Base-by-base conservation (phyloP, 1,284 basidiomycete genomes). In the Cutaneotrichosporon cutaneum region DNA sequence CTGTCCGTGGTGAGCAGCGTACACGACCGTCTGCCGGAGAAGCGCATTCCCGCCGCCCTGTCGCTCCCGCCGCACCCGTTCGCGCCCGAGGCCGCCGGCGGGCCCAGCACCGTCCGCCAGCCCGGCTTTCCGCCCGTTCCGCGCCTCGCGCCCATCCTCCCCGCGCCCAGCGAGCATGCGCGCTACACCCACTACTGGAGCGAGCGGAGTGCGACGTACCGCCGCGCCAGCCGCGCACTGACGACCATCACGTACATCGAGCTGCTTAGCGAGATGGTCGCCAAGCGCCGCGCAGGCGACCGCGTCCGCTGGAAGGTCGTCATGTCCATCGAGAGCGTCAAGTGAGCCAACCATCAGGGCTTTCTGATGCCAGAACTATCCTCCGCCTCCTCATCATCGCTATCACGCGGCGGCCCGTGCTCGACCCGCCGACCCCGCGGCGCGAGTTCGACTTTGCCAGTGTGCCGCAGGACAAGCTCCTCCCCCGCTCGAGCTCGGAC, bases 231-330 rank as follows among this genome's bases (percentile, higher is more conserved):
- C 18, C 83, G 90, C 39, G 76, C 83, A 3, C 83, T 94, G 4
- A 87, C 90, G 70, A 81, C 92, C 30, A 82, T 92, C 61, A 85
- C 85, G 44, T 92, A 88, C 76, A 84, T 88, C 16, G 87, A 94
- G 77, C 83, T 95, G 42, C 80, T 95, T 44, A 74, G 92, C 50
- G 92, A 95, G 80, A 95, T 95, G 92, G 82, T 86, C n/a, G 81
- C 90, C 69, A 89, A 85, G 72, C 83, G 86, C 11, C 85, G 72
- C 35, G 58, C 59, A 4, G 88, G 42, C 66, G 81, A 71, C 82
- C 84, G 75, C 81, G 78, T 67, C 81, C 84, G 79, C 66, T 92
- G 90, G 91, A 83, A 87, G 66, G 83, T 85, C 32, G 84, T 95
- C 48, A 75, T 92, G 39, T 66, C 87, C 36, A 80, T 94, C 24